Percentiles rank a stretch among this genome's conserved stretches.
Conservation (phyloP, 2,329 filamentous ascomycete species). For the Paraphoma sp. region DNA sequence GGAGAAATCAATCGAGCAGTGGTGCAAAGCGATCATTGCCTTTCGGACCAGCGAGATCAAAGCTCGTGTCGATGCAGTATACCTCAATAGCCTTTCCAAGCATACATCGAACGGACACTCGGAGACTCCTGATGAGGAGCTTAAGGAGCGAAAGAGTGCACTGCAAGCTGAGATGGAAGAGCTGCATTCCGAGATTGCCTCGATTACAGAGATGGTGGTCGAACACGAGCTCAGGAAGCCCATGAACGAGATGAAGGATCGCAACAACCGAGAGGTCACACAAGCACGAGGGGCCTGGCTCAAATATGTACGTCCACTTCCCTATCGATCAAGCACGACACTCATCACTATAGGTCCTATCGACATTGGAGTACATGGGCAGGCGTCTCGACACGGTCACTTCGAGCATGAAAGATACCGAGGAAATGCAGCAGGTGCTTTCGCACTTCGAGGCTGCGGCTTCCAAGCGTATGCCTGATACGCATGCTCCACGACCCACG, state of each 20-base stretch:
- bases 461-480: constrained; percentile 31
- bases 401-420: constrained; percentile 27
- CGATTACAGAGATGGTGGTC: constrained; percentile 73
- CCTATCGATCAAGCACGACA: no score
- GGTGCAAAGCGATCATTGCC: constrained; percentile 56
- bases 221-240: constrained; percentile 72
- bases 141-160: constrained; percentile 58
- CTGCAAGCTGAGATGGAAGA: constrained; percentile 72
- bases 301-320: constrained; percentile 46
- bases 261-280: constrained; percentile 42
- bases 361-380: constrained; percentile 52
- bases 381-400: constrained; percentile 41
- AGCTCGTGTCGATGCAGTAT: constrained; percentile 58
- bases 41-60: constrained; percentile 52
- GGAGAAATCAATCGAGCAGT: constrained; percentile 60
- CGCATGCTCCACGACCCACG: constrained; percentile 17
- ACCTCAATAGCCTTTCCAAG: constrained; percentile 52
- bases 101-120: constrained; percentile 10
- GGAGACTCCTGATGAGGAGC: constrained; percentile 47
- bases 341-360: constrained; percentile 33
- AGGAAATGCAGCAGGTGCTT: constrained; percentile 43
- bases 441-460: constrained; percentile 32
- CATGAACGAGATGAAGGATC: constrained; percentile 54
- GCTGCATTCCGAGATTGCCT: constrained; percentile 71
- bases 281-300: constrained; percentile 50